Conservation (phyloP, 2,329 filamentous ascomycete species). For the Penicillium italicum region DNA sequence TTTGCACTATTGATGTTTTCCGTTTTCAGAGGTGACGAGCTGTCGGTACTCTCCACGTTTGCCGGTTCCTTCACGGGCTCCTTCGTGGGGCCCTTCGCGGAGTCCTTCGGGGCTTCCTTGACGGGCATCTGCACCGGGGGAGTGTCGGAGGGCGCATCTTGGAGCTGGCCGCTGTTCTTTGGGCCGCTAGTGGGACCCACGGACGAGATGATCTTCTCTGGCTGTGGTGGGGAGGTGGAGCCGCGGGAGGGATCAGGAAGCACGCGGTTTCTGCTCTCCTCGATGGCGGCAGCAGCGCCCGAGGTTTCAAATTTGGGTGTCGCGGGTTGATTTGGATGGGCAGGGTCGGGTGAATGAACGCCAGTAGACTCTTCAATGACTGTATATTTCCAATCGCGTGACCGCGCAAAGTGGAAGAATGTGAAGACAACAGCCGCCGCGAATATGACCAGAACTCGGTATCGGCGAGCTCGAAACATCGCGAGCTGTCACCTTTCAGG, state of each 20-base stretch:
- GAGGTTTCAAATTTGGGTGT: background rate
- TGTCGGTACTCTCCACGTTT: background rate
- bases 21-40: background rate
- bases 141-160: background rate
- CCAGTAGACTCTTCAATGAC: constrained; percentile 11
- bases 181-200: constrained; percentile 3
- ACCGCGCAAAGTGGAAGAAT: constrained; percentile 51
- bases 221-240: constrained; percentile 12
- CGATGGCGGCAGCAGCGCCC: constrained; percentile 1
- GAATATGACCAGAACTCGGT: constrained; percentile 46
- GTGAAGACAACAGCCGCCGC: constrained; percentile 43
- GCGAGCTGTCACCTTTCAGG: constrained; percentile 16
- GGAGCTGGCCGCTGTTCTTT: background rate
- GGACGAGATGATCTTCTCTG: constrained; percentile 3
- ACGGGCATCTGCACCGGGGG: constrained; percentile 2
- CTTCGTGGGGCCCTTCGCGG: background rate
- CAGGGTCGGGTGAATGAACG: constrained; percentile 4
- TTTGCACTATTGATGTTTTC: background rate
- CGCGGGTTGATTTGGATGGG: constrained; percentile 5
- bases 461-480: constrained; percentile 50
- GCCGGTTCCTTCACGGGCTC: background rate
- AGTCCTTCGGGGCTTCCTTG: constrained; percentile 6
- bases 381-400: constrained; percentile 37
- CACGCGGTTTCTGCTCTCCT: constrained; percentile 14
- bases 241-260: constrained; percentile 13